These are phyloP conservation scores for Metschnikowia sp. DNA, from an alignment of 805 yeast genomes.

Conservation along the genomic window DNA sequence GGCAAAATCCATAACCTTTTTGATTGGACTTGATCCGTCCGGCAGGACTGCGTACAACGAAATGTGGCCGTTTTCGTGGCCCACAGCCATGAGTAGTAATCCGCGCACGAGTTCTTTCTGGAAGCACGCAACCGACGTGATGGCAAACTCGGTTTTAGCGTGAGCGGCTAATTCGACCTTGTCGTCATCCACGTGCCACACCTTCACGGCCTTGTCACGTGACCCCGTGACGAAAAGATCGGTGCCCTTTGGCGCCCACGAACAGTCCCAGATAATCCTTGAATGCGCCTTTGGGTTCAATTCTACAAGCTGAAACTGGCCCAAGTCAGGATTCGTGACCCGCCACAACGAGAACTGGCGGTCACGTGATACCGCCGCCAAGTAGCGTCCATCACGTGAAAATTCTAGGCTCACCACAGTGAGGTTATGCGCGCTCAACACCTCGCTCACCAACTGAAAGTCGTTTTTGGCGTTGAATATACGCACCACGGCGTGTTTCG, in stretches of 20 bases:
- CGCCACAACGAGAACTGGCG: conserved; percentile 79
- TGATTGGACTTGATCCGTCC: conserved; percentile 17
- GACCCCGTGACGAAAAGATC: conserved; percentile 74
- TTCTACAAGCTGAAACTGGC: conserved; percentile 38
- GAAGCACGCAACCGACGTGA: conserved; percentile 64
- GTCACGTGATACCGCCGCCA: conserved; percentile 85
- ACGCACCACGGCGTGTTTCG: conserved; percentile 81
- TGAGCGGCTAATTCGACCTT: conserved; percentile 34
- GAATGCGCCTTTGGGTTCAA: conserved; percentile 74
- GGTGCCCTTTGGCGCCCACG: conserved; percentile 62
- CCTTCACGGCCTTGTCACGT: conserved; percentile 75
- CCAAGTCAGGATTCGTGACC: conserved; percentile 22
- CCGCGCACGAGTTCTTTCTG: conserved; percentile 23
- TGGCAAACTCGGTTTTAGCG: conserved; percentile 51
- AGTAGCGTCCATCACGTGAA: conserved; percentile 60
- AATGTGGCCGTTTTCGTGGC: conserved; percentile 68
- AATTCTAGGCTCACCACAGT: conserved; percentile 83
- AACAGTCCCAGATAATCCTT: conserved; percentile 93
- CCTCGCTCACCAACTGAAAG: conserved; percentile 42
- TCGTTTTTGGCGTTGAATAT: conserved; percentile 62
- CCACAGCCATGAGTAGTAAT: conserved; percentile 49
- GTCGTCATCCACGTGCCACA: conserved; percentile 54
- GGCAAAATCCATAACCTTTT: conserved; percentile 32
- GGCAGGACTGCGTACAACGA: conserved; percentile 33
- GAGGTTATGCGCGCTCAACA: conserved; percentile 66